Evolutionary conservation across 345 rosid species (phyloP).

Genomic region (Bruguiera parviflora): DNA sequence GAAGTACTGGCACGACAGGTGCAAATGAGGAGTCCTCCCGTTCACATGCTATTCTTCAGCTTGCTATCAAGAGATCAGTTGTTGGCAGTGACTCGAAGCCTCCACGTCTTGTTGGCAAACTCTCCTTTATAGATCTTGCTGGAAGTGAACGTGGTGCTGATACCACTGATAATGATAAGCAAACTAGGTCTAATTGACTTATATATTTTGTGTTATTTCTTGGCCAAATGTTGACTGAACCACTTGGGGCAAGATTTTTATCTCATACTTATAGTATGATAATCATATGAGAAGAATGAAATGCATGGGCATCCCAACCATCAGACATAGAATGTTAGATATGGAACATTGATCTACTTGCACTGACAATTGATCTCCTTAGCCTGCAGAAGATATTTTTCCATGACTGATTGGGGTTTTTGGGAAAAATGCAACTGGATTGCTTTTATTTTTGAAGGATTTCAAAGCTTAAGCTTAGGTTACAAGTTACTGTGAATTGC

Average conservation of each 20-base stretch:
- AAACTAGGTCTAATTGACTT: conserved; percentile 63
- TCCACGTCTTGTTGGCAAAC: conserved; percentile 87
- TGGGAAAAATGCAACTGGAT: background rate
- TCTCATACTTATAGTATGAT: background rate
- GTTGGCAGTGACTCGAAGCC: conserved; percentile 87
- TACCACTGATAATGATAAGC: conserved; percentile 97
- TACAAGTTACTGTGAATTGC: no score
- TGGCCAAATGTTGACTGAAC: background rate
- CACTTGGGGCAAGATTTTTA: conserved; percentile 3
- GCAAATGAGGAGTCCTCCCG: conserved; percentile 99
- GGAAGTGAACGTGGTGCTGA: conserved; percentile 99
- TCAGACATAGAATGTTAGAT: background rate
- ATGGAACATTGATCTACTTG: background rate
- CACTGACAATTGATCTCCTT: background rate
- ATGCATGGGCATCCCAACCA: background rate
- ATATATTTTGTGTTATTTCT: background rate
- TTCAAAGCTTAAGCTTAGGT: no score
- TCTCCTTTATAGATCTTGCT: conserved; percentile 96
- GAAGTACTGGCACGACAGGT: conserved; percentile 97
- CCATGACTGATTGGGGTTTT: background rate
- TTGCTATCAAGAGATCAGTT: conserved; percentile 76
- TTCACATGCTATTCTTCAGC: conserved; percentile 98
- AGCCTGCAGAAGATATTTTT: conserved; percentile 1
- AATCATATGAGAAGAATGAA: background rate
- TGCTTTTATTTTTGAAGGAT: no score